phyloP scores from a whole-genome alignment of 192 early-diverging fungal genomes.

The Radiomyces spectabilis region DNA sequence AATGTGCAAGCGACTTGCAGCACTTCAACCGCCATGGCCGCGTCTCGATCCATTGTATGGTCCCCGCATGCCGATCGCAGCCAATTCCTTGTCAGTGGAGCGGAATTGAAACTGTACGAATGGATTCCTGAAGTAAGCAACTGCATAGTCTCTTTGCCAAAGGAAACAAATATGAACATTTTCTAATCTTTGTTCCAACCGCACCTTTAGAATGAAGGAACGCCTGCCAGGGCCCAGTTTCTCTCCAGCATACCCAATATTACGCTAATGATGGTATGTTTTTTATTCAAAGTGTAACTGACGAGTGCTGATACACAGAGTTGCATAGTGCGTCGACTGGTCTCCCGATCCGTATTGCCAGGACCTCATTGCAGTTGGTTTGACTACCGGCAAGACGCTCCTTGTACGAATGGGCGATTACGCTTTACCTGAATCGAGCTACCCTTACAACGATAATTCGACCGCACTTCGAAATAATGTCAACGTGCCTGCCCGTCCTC shows the following conservation, averaged over 20 bases:
- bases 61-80: slow-evolving; percentile 42
- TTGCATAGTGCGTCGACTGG: slow-evolving; percentile 55
- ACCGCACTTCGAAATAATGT: too few species aligned
- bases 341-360: slow-evolving; percentile 49
- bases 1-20: too few species aligned
- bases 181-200: too few species aligned
- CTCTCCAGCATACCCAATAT: slow-evolving; percentile 17
- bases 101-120: slow-evolving; percentile 52
- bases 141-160: slow-evolving; percentile 1
- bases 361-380: slow-evolving; percentile 52
- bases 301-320: too few species aligned
- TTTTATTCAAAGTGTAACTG: too few species aligned
- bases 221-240: slow-evolving; percentile 7
- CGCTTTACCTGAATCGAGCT: slow-evolving; percentile 7
- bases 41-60: slow-evolving; percentile 39
- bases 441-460: too few species aligned
- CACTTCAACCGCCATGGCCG: too few species aligned
- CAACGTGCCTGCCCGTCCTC: too few species aligned
- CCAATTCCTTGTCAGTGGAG: slow-evolving; percentile 47
- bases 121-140: slow-evolving; percentile 35
- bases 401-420: slow-evolving; percentile 42
- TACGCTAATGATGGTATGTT: slow-evolving; percentile 28
- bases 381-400: slow-evolving; percentile 47
- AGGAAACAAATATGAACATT: too few species aligned
- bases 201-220: slow-evolving; percentile 13